Base-by-base conservation (phyloP, 331 rosid genomes). In the Malus hybrid region DNA sequence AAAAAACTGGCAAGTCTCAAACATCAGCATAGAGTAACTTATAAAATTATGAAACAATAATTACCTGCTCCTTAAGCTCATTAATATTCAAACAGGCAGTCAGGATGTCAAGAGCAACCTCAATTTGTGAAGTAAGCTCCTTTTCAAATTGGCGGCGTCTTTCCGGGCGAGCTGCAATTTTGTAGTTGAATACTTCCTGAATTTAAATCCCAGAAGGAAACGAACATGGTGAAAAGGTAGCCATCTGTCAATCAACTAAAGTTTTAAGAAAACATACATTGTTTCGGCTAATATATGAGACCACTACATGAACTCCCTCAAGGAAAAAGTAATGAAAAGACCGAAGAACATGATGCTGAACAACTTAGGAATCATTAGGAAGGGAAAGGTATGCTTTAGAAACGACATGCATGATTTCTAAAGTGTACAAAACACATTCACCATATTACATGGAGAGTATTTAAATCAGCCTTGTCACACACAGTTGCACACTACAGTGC, bases 151-250 rank as follows among this genome's bases (percentile, higher is more conserved):
- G 99, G 16, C 98, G 97, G 56, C 98, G 96, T 83, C 99, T 86
- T 83, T 95, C 99, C 1, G 94, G 99, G 27, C 99, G 98, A 79
- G 97, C 99, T 68, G 99, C 99, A 76, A 95, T 95, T 87, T 92
- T 95, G 79, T 87, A 87, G 83, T 95, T 95, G 74, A 79, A 88
- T 54, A 95, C 99, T 85, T 95, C 99, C 99, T 95, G 85, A 80
- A 79, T 80, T 74, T 69, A 55, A 76, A 65, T 57, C 82, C 64
- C 80, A 78, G 48, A 79, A 65, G 79, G 31, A 75, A 69, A 78
- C 73, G 24, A 80, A 76, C 28, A 18, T 3, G 19, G 62, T 31
- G 70, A 28, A 74, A 63, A 31, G 5, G 46, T 63, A 44, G 33
- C 70, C 62, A 63, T 31, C 12, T 16, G 50, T 15, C 22, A 28